Evolutionary conservation across 805 yeast genomes (phyloP).

Genomic region (Cyberlindnera xylosilytica): DNA sequence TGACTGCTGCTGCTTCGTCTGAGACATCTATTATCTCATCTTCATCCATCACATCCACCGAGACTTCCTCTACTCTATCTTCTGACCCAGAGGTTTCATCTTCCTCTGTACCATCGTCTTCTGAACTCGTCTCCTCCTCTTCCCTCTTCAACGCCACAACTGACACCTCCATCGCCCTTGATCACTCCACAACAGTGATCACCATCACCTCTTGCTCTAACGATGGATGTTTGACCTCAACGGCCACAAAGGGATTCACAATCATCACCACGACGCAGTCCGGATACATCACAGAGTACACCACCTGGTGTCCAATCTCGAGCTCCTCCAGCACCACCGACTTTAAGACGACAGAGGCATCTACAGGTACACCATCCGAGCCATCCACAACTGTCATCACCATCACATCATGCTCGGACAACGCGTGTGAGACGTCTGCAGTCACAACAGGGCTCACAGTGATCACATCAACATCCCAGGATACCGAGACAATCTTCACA

Average conservation of each 20-base stretch:
- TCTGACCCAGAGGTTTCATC: conserved; percentile 18
- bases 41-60: conserved; percentile 10
- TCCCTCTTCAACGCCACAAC: not conserved
- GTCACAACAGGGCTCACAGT: conserved; percentile 6
- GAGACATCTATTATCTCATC: conserved; percentile 21
- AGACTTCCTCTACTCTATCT: conserved; percentile 12
- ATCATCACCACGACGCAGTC: conserved; percentile 1
- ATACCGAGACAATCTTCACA: not conserved
- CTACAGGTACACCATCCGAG: conserved; percentile 5
- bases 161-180: not conserved
- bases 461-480: not conserved
- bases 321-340: conserved; percentile 1
- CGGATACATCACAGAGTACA: conserved; percentile 1
- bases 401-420: conserved; percentile 1
- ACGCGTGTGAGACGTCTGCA: conserved; percentile 5
- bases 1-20: conserved; percentile 3
- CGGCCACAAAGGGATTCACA: not conserved
- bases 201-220: conserved; percentile 2
- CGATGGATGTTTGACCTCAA: not conserved
- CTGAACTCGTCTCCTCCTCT: not conserved
- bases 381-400: conserved; percentile 2
- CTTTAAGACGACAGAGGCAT: not conserved
- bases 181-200: conserved; percentile 2
- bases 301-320: conserved; percentile 1
- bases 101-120: conserved; percentile 32